Evolutionary conservation across 495 filamentous ascomycete genomes (phyloP).

Genomic region (Penicillium soppii): DNA sequence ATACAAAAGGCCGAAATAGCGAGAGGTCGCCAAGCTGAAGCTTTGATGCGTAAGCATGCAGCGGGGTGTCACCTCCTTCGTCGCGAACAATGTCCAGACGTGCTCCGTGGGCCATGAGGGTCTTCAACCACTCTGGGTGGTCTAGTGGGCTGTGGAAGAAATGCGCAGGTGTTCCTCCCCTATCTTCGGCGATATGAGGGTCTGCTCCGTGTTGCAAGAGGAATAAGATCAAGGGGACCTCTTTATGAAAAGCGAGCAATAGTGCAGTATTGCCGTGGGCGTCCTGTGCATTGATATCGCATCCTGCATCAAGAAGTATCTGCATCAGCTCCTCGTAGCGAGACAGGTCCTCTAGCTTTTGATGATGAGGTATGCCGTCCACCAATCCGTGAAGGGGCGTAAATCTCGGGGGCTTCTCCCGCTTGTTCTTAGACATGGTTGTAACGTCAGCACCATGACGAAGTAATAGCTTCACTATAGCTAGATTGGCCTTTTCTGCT

Average conservation of each 20-base stretch:
- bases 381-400: conserved; percentile 1
- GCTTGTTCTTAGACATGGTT: not conserved
- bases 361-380: not conserved
- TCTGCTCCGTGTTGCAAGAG: conserved; percentile 4
- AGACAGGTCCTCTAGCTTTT: not conserved
- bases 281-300: conserved; percentile 5
- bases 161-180: not conserved
- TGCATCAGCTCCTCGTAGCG: not conserved
- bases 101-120: conserved; percentile 2
- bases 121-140: conserved; percentile 3
- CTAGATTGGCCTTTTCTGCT: not conserved
- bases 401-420: not conserved
- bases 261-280: not conserved
- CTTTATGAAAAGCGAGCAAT: not conserved
- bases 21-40: conserved; percentile 8
- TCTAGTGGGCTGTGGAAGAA: conserved; percentile 1
- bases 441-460: not conserved
- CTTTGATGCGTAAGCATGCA: not conserved
- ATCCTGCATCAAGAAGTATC: not conserved
- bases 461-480: not conserved
- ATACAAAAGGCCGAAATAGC: conserved; percentile 7
- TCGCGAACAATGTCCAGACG: conserved; percentile 1
- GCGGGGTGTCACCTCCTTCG: not conserved
- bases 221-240: not conserved
- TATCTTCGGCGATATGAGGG: not conserved